These are phyloP conservation scores for Amanita subjunquillea DNA, from an alignment of 768 basidiomycete species.

Conservation along the genomic window DNA sequence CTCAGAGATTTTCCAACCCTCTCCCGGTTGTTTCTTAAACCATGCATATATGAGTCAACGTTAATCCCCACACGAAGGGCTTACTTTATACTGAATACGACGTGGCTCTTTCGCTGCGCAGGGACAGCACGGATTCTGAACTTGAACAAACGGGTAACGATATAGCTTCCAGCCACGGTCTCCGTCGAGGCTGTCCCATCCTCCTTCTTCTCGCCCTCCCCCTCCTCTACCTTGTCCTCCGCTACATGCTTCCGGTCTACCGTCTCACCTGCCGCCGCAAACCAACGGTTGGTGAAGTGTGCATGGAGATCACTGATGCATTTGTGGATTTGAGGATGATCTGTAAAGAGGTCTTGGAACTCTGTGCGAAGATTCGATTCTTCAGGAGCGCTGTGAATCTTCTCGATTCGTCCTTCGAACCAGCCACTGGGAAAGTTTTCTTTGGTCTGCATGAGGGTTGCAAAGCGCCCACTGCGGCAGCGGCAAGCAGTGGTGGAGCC, in stretches of 20 bases:
- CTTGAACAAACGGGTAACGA: slow-evolving; percentile 15
- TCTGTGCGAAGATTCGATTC: not conserved
- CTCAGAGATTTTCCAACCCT: slow-evolving; percentile 2
- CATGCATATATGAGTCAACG: not conserved
- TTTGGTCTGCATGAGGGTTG: too few relatives aligned
- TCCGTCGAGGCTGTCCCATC: too few relatives aligned
- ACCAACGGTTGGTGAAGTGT: too few relatives aligned
- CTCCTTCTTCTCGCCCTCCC: too few relatives aligned
- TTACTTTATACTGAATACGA: slow-evolving; percentile 14
- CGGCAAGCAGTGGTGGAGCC: too few relatives aligned
- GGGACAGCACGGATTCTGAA: slow-evolving; percentile 15
- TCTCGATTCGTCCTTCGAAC: not conserved
- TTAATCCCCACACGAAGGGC: not conserved
- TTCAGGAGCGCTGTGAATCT: not conserved
- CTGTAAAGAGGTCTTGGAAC: not conserved
- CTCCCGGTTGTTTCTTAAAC: not conserved
- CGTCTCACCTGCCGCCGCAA: too few relatives aligned
- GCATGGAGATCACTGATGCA: too few relatives aligned
- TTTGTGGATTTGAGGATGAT: too few relatives aligned
- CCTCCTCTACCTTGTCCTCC: too few relatives aligned
- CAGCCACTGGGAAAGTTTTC: not conserved
- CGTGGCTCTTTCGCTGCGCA: slow-evolving; percentile 13
- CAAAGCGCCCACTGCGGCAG: too few relatives aligned
- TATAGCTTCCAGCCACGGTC: slow-evolving; percentile 11
- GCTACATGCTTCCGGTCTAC: too few relatives aligned